Conservation (phyloP, 1,284 basidiomycete species). For the Waitea zeae region DNA sequence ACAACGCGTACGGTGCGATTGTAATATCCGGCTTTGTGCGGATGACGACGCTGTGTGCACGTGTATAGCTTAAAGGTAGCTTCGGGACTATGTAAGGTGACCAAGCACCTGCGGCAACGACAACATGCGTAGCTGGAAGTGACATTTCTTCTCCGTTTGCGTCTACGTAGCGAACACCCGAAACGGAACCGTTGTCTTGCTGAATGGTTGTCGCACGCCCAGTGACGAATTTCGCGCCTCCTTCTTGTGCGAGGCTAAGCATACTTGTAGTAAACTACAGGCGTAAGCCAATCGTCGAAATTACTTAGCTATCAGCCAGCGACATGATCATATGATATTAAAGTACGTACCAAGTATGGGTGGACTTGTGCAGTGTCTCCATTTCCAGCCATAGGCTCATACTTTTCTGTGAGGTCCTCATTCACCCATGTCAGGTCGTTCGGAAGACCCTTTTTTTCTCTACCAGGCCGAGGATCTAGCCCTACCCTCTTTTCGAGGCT, state of each 20-base stretch:
- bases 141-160: conserved; percentile 12
- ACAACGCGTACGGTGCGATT: conserved; percentile 47
- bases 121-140: conserved; percentile 42
- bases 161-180: conserved; percentile 32
- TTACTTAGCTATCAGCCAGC: too few species aligned
- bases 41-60: conserved; percentile 55
- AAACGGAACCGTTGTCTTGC: conserved; percentile 23
- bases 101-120: conserved; percentile 82
- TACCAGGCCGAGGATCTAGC: too few species aligned
- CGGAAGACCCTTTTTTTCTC: too few species aligned
- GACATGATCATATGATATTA: too few species aligned
- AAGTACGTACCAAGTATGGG: too few species aligned
- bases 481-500: conserved; percentile 39
- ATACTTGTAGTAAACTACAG: conserved; percentile 71
- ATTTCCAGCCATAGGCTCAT: conserved; percentile 39
- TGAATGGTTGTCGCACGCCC: conserved; percentile 26
- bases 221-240: conserved; percentile 25
- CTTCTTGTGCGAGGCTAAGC: conserved; percentile 44
- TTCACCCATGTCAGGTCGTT: conserved; percentile 47
- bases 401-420: conserved; percentile 37
- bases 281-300: too few species aligned
- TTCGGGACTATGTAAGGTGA: conserved; percentile 36
- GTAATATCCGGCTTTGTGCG: conserved; percentile 18
- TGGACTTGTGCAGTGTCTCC: conserved; percentile 67
- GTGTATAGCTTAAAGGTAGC: conserved; percentile 38